Conservation (phyloP, 257 asterid species). For the Eustoma russellianum region DNA sequence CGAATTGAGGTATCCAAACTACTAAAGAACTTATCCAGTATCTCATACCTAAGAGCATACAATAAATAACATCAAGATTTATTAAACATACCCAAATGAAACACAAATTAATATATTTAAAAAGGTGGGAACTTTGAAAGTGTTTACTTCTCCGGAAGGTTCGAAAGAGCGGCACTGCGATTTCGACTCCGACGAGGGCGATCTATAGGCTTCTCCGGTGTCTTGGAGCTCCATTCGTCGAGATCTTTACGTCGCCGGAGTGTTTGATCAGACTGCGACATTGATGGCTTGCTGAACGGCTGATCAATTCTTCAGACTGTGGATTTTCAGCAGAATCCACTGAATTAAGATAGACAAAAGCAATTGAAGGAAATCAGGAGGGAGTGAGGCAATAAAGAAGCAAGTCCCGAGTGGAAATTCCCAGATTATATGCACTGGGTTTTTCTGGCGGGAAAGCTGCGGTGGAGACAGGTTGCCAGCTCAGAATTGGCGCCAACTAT, state of each 20-base stretch:
- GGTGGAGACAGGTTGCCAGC: constrained; percentile 16
- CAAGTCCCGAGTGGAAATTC: too few relatives aligned
- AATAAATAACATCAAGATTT: not conserved
- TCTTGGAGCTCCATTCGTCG: constrained; percentile 37
- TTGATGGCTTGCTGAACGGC: constrained; percentile 10
- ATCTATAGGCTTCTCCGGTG: constrained; percentile 57
- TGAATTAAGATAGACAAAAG: not conserved
- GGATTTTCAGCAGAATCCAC: constrained; percentile 42
- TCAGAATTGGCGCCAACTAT: constrained; percentile 53
- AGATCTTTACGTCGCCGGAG: constrained; percentile 4
- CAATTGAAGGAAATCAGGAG: too few relatives aligned
- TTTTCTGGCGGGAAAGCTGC: constrained; percentile 44
- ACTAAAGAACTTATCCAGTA: constrained; percentile 61
- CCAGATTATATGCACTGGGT: not conserved
- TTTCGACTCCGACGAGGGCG: constrained; percentile 47
- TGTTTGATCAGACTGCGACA: constrained; percentile 24
- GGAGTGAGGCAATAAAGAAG: too few relatives aligned
- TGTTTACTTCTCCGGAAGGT: constrained; percentile 69
- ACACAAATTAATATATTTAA: too few relatives aligned
- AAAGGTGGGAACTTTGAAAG: not conserved
- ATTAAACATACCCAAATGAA: too few relatives aligned
- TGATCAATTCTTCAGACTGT: constrained; percentile 34
- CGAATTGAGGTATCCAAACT: constrained; percentile 66
- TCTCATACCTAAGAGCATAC: constrained; percentile 49
- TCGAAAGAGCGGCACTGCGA: constrained; percentile 42